Percentiles rank a stretch among this genome's conserved stretches.
phyloP scores from a whole-genome alignment of 1,284 basidiomycete species.

The Clitocybe nebularis region DNA sequence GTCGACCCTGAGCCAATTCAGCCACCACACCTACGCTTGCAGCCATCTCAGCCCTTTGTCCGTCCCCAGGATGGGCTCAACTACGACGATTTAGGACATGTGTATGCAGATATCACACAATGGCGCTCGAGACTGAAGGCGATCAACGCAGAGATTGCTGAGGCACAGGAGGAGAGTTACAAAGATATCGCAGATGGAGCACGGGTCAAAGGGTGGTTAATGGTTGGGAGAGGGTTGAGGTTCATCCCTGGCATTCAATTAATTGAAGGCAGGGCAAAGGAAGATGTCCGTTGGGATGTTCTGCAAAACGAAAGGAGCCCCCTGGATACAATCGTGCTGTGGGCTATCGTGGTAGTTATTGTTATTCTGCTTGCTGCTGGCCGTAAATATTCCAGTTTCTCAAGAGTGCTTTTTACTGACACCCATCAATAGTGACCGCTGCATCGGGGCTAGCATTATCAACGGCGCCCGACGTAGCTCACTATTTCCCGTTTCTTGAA shows the following conservation, averaged over 20 bases:
- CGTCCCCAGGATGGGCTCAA: constrained; percentile 66
- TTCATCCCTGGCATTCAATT: constrained; percentile 61
- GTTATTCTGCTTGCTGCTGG: constrained; percentile 51
- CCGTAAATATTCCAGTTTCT: constrained; percentile 42
- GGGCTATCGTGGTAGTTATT: constrained; percentile 49
- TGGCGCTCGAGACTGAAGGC: constrained; percentile 67
- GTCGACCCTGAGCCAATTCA: constrained; percentile 35
- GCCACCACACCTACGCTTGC: constrained; percentile 65
- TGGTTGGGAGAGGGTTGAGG: constrained; percentile 66
- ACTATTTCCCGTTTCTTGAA: constrained; percentile 64
- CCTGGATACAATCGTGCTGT: constrained; percentile 46
- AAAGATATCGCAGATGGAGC: constrained; percentile 67
- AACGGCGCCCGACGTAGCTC: constrained; percentile 65
- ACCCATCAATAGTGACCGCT: constrained; percentile 50
- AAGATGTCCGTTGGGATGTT: constrained; percentile 78
- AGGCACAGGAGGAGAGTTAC: constrained; percentile 61
- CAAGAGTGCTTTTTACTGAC: constrained; percentile 16
- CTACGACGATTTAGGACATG: constrained; percentile 56
- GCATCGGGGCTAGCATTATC: constrained; percentile 64
- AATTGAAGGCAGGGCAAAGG: constrained; percentile 74
- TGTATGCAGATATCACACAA: constrained; percentile 64
- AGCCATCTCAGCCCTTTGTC: constrained; percentile 67
- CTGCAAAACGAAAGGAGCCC: constrained; percentile 55
- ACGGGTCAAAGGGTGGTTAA: constrained; percentile 69
- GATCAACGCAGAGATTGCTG: constrained; percentile 66